phyloP scores from a whole-genome alignment of 129 eudicot species.

The Arctium lappa region DNA sequence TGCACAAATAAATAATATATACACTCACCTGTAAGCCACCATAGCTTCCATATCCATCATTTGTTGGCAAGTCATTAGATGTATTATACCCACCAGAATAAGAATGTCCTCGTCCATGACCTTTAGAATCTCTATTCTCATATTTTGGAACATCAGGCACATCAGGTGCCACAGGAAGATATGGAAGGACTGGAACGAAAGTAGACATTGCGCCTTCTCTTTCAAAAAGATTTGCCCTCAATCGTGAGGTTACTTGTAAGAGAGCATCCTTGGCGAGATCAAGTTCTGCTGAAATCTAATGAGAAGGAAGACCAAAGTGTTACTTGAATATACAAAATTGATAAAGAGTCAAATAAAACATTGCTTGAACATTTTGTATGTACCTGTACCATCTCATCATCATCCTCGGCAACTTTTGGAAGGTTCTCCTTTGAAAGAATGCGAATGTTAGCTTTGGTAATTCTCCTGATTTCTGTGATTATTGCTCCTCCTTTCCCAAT shows the following conservation, averaged over 20 bases:
- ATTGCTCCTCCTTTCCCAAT: conserved; percentile 97
- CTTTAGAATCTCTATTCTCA: conserved; percentile 68
- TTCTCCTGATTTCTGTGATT: conserved; percentile 80
- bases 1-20: background rate
- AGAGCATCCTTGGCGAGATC: conserved; percentile 87
- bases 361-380: background rate
- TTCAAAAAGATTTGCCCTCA: conserved; percentile 91
- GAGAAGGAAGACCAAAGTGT: background rate
- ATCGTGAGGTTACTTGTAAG: conserved; percentile 77
- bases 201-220: conserved; percentile 84
- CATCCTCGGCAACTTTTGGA: conserved; percentile 87
- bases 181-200: conserved; percentile 88
- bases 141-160: conserved; percentile 55
- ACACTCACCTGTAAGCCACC: conserved; percentile 60
- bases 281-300: conserved; percentile 86
- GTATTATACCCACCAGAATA: conserved; percentile 71
- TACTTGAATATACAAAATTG: background rate
- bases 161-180: conserved; percentile 69
- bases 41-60: conserved; percentile 66
- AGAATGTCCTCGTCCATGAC: conserved; percentile 81
- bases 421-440: conserved; percentile 81
- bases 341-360: background rate
- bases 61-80: conserved; percentile 54
- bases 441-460: conserved; percentile 87
- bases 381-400: conserved; percentile 99